Conservation (phyloP, 768 basidiomycete genomes). For the Podaxis sp. region DNA sequence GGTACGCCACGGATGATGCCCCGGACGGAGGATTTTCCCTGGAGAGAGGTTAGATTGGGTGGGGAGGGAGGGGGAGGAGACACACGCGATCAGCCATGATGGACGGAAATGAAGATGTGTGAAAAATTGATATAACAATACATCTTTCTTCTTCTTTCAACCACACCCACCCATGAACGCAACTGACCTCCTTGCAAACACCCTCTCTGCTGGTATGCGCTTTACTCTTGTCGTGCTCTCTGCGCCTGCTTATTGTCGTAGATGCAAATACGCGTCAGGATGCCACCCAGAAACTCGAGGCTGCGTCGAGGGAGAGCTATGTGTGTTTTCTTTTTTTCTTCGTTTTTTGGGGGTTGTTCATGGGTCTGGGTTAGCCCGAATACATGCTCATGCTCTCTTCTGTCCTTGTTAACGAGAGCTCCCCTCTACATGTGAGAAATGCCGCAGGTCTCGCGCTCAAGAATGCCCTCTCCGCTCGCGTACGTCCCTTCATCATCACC, state of each 20-base stretch:
- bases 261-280: slow-evolving; percentile 89
- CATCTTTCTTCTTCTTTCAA: slow-evolving; percentile 14
- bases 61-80: slow-evolving; percentile 30
- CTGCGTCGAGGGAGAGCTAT: slow-evolving; percentile 84
- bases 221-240: slow-evolving; percentile 17
- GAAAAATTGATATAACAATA: slow-evolving; percentile 20
- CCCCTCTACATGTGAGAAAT: slow-evolving; percentile 75
- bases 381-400: slow-evolving; percentile 91
- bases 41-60: slow-evolving; percentile 28
- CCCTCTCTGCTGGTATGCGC: slow-evolving; percentile 82
- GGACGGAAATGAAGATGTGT: slow-evolving; percentile 18
- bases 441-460: slow-evolving; percentile 98
- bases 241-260: slow-evolving; percentile 39
- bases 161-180: slow-evolving; percentile 69
- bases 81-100: slow-evolving; percentile 62
- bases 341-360: slow-evolving; percentile 21
- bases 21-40: slow-evolving; percentile 61
- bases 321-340: slow-evolving; percentile 48
- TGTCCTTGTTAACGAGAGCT: slow-evolving; percentile 78
- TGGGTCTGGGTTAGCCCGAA: slow-evolving; percentile 58
- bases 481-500: slow-evolving; percentile 44
- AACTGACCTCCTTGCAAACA: slow-evolving; percentile 86
- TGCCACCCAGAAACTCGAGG: slow-evolving; percentile 89
- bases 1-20: slow-evolving; percentile 41
- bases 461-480: slow-evolving; percentile 89